Conservation (phyloP, 345 rosid species). For the Firmiana major region DNA sequence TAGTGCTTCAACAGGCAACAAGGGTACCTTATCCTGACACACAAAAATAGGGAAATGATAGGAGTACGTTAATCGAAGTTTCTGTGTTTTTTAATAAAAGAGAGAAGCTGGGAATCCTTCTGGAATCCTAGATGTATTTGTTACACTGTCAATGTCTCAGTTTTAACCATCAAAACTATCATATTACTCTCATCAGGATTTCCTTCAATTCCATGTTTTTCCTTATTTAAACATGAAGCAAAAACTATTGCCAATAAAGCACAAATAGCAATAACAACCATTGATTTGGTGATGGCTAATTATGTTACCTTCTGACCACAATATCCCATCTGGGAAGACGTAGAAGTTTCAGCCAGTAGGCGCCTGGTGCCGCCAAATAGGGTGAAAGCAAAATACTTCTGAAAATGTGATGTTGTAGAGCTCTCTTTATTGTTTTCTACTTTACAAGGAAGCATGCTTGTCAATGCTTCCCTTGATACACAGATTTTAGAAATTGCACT, state of each 20-base stretch:
- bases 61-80: too few relatives aligned
- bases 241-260: background rate
- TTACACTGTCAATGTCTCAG: background rate
- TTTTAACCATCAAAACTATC: background rate
- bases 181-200: background rate
- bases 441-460: constrained; percentile 53
- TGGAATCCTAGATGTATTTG: background rate
- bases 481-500: constrained; percentile 39
- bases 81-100: too few relatives aligned
- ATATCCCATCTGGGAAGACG: constrained; percentile 39
- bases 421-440: background rate
- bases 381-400: constrained; percentile 26
- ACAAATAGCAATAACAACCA: background rate
- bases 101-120: too few relatives aligned
- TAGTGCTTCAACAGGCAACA: constrained; percentile 57
- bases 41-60: too few relatives aligned
- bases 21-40: constrained; percentile 47
- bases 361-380: constrained; percentile 40
- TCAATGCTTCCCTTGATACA: constrained; percentile 24
- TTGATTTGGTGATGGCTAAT: background rate
- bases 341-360: constrained; percentile 53
- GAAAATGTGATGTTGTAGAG: constrained; percentile 43
- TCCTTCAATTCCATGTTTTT: background rate
- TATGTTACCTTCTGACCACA: constrained; percentile 46
- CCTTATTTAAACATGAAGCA: background rate